phyloP scores from a whole-genome alignment of 768 basidiomycete genomes.

The Trametes elegans region DNA sequence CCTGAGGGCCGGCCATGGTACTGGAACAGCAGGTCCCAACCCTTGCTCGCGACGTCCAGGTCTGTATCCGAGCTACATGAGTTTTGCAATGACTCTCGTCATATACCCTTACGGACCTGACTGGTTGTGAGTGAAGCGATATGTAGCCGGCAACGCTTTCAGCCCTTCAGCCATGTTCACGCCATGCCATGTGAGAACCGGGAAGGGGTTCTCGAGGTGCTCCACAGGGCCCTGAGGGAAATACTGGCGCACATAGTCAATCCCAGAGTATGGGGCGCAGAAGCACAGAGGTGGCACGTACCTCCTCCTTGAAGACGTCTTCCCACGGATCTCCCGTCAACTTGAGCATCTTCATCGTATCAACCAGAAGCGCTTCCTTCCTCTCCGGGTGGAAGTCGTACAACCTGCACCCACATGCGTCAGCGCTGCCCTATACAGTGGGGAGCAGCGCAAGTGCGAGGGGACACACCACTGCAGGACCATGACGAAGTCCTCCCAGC shows the following conservation, averaged over 20 bases:
- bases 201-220: constrained; percentile 44
- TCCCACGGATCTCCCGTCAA: constrained; percentile 55
- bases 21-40: constrained; percentile 56
- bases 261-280: too few species aligned
- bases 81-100: too few species aligned
- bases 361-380: constrained; percentile 45
- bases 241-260: too few species aligned
- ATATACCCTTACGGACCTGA: constrained; percentile 43
- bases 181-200: constrained; percentile 49
- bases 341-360: constrained; percentile 53
- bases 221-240: constrained; percentile 45
- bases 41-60: constrained; percentile 46
- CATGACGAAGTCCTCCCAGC: constrained; percentile 61
- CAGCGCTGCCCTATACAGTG: background rate
- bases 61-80: constrained; percentile 34
- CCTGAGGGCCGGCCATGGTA: constrained; percentile 58
- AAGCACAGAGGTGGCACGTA: constrained; percentile 7
- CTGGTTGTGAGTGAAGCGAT: constrained; percentile 55
- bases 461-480: constrained; percentile 47
- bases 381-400: constrained; percentile 52
- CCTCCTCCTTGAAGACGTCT: constrained; percentile 47
- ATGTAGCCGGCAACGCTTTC: constrained; percentile 52
- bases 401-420: constrained; percentile 39
- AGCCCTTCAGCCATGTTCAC: constrained; percentile 59
- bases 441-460: background rate